These are phyloP conservation scores for Gremmenia infestans DNA, from an alignment of 2,329 filamentous ascomycete species.

Conservation along the genomic window DNA sequence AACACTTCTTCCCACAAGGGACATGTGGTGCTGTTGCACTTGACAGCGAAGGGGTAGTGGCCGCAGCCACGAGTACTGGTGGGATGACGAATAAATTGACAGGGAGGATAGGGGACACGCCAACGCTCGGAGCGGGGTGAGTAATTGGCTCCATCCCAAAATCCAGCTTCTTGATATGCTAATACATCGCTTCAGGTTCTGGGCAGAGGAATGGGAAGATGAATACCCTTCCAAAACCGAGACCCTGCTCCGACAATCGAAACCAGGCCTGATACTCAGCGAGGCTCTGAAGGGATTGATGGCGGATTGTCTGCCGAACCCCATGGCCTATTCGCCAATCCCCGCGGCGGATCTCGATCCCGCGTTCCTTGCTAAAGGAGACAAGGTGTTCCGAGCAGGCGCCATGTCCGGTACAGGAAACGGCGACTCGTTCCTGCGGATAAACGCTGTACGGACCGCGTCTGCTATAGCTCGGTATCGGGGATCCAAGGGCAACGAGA, in stretches of 20 bases:
- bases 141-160: too few species aligned
- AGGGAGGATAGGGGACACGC: slow-evolving; percentile 81
- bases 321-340: slow-evolving; percentile 31
- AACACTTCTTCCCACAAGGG: slow-evolving; percentile 72
- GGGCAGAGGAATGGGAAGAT: slow-evolving; percentile 78
- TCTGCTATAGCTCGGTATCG: slow-evolving; percentile 66
- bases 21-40: slow-evolving; percentile 80
- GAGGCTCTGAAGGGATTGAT: slow-evolving; percentile 44
- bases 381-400: slow-evolving; percentile 30
- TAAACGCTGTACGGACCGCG: slow-evolving; percentile 65
- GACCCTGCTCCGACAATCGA: slow-evolving; percentile 13
- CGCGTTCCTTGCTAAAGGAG: slow-evolving; percentile 28
- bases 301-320: slow-evolving; percentile 53
- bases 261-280: slow-evolving; percentile 37
- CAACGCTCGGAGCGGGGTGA: slow-evolving; percentile 68
- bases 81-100: slow-evolving; percentile 87
- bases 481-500: slow-evolving; percentile 12
- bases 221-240: slow-evolving; percentile 31
- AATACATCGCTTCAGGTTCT: slow-evolving; percentile 46
- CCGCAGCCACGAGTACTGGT: slow-evolving; percentile 63
- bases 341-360: slow-evolving; percentile 23
- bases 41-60: slow-evolving; percentile 69
- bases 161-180: too few species aligned
- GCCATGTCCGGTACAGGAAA: slow-evolving; percentile 79
- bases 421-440: slow-evolving; percentile 78